A percentile compares a stretch with the other conserved stretches of the same genome.
Evolutionary conservation across 2,329 filamentous ascomycete genomes (phyloP).

Genomic region (Neofusicoccum ribis): DNA sequence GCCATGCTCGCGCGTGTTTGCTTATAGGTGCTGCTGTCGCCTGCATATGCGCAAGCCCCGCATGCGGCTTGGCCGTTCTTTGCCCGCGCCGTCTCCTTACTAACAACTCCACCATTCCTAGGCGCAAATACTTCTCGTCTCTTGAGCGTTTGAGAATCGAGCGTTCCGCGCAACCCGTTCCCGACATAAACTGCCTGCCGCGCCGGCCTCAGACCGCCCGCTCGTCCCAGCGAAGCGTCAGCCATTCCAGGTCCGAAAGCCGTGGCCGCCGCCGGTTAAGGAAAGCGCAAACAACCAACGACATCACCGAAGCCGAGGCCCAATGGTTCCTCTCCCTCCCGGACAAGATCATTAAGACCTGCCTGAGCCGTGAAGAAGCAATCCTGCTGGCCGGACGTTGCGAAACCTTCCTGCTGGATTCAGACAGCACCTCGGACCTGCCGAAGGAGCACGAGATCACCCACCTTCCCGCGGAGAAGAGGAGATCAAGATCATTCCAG

Average conservation of each 20-base stretch:
- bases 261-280: slow-evolving; percentile 32
- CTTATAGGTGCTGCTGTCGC: not conserved
- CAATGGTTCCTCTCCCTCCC: slow-evolving; percentile 71
- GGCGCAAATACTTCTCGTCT: slow-evolving; percentile 70
- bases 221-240: slow-evolving; percentile 13
- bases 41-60: not conserved
- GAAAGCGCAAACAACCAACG: slow-evolving; percentile 35
- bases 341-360: slow-evolving; percentile 69
- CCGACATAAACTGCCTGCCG: slow-evolving; percentile 19
- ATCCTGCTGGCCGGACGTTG: slow-evolving; percentile 58
- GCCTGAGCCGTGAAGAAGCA: slow-evolving; percentile 73
- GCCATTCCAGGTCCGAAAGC: slow-evolving; percentile 14
- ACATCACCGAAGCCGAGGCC: slow-evolving; percentile 56
- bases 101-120: slow-evolving; percentile 28
- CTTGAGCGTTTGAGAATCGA: slow-evolving; percentile 70
- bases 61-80: not conserved
- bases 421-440: slow-evolving; percentile 22
- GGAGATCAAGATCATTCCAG: slow-evolving; percentile 7
- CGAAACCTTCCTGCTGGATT: slow-evolving; percentile 37
- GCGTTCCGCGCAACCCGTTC: slow-evolving; percentile 32
- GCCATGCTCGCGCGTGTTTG: not conserved
- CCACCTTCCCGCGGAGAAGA: slow-evolving; percentile 3
- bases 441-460: not conserved
- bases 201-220: slow-evolving; percentile 11
- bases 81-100: slow-evolving; percentile 18